A percentile compares a stretch with the other conserved stretches of the same genome.
Evolutionary conservation across 768 basidiomycete species (phyloP).

Genomic region (Agrocybe chaxingu): DNA sequence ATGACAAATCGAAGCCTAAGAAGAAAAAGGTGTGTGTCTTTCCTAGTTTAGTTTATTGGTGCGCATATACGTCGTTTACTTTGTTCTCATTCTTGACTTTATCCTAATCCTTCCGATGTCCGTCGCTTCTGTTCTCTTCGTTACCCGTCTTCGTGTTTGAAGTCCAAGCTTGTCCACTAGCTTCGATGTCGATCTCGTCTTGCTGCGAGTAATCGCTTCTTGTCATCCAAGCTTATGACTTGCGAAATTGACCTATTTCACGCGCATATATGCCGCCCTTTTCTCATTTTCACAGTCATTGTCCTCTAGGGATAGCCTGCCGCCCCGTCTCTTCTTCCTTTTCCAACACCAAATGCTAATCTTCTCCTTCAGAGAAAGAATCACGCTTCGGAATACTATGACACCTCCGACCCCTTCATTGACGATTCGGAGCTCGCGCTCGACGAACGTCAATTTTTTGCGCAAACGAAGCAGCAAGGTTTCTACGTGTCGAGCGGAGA

Average conservation of each 20-base stretch:
- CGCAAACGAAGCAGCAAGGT: conserved; percentile 87
- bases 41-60: too few relatives aligned
- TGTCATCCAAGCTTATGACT: too few relatives aligned
- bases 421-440: conserved; percentile 93
- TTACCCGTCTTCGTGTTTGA: background rate
- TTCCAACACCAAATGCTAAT: background rate
- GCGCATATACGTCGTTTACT: background rate
- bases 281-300: too few relatives aligned
- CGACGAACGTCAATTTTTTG: conserved; percentile 89
- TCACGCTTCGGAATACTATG: conserved; percentile 75
- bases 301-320: too few relatives aligned
- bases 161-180: too few relatives aligned
- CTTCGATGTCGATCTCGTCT: too few relatives aligned
- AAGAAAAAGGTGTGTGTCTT: conserved; percentile 25
- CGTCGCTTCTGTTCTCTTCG: background rate
- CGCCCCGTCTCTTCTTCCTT: background rate
- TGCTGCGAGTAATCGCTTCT: too few relatives aligned
- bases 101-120: background rate
- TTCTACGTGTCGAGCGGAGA: conserved; percentile 91
- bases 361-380: conserved; percentile 38
- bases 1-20: conserved; percentile 31
- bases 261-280: too few relatives aligned
- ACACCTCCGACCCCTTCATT: conserved; percentile 90
- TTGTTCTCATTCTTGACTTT: background rate
- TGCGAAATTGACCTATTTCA: too few relatives aligned